phyloP scores from a whole-genome alignment of 805 yeast species.

The Torulaspora indica region DNA sequence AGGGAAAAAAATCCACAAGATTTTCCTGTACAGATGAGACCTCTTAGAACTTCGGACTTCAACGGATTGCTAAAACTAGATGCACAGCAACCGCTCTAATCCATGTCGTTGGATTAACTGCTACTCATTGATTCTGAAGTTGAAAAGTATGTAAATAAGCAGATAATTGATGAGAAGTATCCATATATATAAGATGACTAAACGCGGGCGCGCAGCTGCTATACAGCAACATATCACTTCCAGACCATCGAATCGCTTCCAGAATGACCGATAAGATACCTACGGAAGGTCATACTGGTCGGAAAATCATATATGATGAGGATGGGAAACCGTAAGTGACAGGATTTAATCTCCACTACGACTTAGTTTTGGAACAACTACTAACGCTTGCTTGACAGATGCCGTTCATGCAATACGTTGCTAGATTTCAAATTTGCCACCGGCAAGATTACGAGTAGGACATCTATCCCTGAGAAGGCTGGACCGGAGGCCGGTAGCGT shows the following conservation, averaged over 20 bases:
- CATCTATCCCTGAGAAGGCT: slow-evolving; percentile 14
- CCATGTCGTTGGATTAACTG: slow-evolving; percentile 23
- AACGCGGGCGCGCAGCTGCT: not conserved
- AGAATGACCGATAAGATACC: slow-evolving; percentile 34
- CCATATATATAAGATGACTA: slow-evolving; percentile 2
- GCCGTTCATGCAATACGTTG: slow-evolving; percentile 84
- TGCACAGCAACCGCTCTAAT: slow-evolving; percentile 21
- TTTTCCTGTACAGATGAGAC: slow-evolving; percentile 48
- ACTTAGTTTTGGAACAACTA: slow-evolving; percentile 3
- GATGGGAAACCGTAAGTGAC: slow-evolving; percentile 86
- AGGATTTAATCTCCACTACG: no score
- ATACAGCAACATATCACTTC: no score
- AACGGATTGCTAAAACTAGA: slow-evolving; percentile 32
- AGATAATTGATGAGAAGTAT: not conserved
- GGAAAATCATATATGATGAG: slow-evolving; percentile 68
- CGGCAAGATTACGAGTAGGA: slow-evolving; percentile 21
- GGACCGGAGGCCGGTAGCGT: slow-evolving; percentile 24
- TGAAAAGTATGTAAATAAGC: slow-evolving; percentile 1
- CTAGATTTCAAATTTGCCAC: slow-evolving; percentile 71
- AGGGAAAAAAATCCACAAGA: slow-evolving; percentile 25
- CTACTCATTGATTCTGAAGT: not conserved
- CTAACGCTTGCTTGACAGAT: slow-evolving; percentile 39
- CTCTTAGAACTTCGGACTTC: slow-evolving; percentile 63
- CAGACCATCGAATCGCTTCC: no score
- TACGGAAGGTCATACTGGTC: slow-evolving; percentile 53